Evolutionary conservation across 441 rosid species (phyloP).

Genomic region (Hura crepitans): DNA sequence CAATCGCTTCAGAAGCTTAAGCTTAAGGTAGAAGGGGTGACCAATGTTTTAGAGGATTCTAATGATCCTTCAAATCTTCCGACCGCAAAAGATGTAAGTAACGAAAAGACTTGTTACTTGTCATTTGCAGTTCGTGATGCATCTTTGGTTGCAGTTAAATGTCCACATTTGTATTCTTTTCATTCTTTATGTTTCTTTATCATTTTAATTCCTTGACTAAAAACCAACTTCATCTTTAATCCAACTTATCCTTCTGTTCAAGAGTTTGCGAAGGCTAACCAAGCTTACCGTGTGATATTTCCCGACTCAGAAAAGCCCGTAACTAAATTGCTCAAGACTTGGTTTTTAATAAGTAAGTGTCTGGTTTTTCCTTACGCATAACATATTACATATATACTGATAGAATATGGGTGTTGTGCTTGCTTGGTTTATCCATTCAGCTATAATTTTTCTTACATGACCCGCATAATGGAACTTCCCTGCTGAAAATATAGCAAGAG

Average conservation of each 20-base stretch:
- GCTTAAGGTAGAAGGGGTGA: slow-evolving; percentile 49
- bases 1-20: slow-evolving; percentile 76
- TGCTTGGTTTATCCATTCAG: too few relatives aligned
- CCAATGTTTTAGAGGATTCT: slow-evolving; percentile 35
- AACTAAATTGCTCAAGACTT: slow-evolving; percentile 60
- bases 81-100: slow-evolving; percentile 55
- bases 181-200: neutral
- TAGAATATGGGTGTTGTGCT: too few relatives aligned
- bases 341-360: slow-evolving; percentile 56
- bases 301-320: slow-evolving; percentile 82
- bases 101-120: slow-evolving; percentile 14
- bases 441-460: too few relatives aligned
- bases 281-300: slow-evolving; percentile 87
- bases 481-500: too few relatives aligned
- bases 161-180: neutral
- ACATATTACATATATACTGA: too few relatives aligned
- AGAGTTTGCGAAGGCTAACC: slow-evolving; percentile 86
- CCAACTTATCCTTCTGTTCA: slow-evolving; percentile 59
- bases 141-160: neutral
- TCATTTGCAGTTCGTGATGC: neutral
- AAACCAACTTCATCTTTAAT: slow-evolving; percentile 22
- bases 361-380: too few relatives aligned
- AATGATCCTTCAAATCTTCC: slow-evolving; percentile 40
- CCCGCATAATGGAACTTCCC: too few relatives aligned
- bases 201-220: slow-evolving; percentile 15